Conservation (phyloP, 306 rosid genomes). For the Sindora glabra region DNA sequence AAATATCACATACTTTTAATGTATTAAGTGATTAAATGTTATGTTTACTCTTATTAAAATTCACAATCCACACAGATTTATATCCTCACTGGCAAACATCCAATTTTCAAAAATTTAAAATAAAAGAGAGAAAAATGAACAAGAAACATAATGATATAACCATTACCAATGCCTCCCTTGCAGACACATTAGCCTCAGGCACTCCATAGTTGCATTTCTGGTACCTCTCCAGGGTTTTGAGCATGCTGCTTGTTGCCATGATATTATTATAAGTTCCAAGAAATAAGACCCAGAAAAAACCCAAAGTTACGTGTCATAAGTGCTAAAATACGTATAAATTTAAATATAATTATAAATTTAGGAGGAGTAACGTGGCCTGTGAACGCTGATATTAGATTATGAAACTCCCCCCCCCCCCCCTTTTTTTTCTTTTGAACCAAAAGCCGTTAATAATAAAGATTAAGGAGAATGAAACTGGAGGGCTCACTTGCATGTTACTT, state of each 20-base stretch:
- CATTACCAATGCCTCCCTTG: conserved; percentile 93
- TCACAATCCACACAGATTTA: no score
- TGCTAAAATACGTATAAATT: not conserved
- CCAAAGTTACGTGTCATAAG: not conserved
- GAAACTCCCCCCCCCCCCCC: no score
- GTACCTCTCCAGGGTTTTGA: conserved; percentile 97
- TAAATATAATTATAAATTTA: not conserved
- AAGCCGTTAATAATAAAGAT: no score
- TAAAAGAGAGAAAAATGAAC: not conserved
- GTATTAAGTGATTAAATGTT: no score
- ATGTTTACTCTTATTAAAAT: no score
- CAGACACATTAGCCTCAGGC: conserved; percentile 74
- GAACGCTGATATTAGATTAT: not conserved
- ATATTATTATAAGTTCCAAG: not conserved
- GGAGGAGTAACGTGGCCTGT: not conserved
- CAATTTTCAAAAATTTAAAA: no score
- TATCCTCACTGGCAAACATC: no score
- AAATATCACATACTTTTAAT: no score
- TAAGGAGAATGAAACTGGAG: no score
- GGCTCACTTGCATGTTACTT: no score
- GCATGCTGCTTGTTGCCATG: conserved; percentile 59
- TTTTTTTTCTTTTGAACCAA: no score
- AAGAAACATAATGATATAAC: not conserved
- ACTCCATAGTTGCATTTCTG: conserved; percentile 97
- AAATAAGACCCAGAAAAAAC: not conserved